Evolutionary conservation across 2,329 filamentous ascomycete species (phyloP), one percentile per base, ranked within the genome.

Genomic region (Fusarium mangiferae): DNA sequence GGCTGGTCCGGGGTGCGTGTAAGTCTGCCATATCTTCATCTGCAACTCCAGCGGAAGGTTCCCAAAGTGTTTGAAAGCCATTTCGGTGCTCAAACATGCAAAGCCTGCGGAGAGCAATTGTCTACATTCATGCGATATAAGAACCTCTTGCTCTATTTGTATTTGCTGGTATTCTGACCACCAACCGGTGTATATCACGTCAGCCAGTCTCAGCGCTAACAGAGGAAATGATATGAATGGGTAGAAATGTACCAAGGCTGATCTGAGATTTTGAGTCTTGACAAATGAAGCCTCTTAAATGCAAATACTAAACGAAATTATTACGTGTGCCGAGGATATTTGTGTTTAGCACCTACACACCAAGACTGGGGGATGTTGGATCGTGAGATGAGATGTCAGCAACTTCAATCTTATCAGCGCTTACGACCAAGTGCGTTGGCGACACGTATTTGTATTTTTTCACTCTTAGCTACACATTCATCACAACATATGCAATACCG

Each of bases 11-110:
- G 67, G 35, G 4, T 61, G 52, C 1, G 48, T 54, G 48, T 73
- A 75, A 8, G 60, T 28, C 18, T 78, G 73, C 77, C 76, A 79
- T 45, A 78, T 64, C 49, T 77, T 75, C 4, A 65, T 66, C 62
- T 78, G 77, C 15, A 79, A 67, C 57, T 79, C 77, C 24, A 66
- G 22, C 3, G 77, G 77, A 35, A 79, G 70, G 11, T 56, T 60
- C 11, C 66, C 33, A 62, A 79, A 78, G 41, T 65, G 52, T 30
- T 52, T 65, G 24, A 78, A 79, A 8, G 72, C n/a, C 77, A 78
- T 78, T 49, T 15, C 14, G n/a, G 42, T 18, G 15, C 28, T n/a
- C 15, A 30, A 6, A 18, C 11, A n/a, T 26, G 4, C 6, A 13
- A 17, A 28, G 17, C 15, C 12, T 7, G 7, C 17, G 7, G 17